Evolutionary conservation across 805 yeast species (phyloP).

Genomic region (Wickerhamomyces strasburgensis): DNA sequence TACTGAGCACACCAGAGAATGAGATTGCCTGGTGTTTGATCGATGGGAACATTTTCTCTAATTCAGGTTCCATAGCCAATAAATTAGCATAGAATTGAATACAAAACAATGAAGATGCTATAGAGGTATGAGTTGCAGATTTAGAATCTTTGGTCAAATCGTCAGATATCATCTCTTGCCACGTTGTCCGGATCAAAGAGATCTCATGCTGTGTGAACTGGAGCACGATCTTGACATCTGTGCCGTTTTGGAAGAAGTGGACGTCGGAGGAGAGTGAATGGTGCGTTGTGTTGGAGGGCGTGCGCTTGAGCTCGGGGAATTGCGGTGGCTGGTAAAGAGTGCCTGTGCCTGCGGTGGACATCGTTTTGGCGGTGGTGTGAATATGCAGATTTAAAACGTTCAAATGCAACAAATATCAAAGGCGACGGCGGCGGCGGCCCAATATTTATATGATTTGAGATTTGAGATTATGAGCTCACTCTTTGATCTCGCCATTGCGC

Average conservation of each 20-base stretch:
- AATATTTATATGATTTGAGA: too few relatives aligned
- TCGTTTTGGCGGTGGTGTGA: too few relatives aligned
- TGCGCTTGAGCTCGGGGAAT: background rate
- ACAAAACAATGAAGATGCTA: conserved; percentile 60
- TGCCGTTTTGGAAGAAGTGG: conserved; percentile 8
- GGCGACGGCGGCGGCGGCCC: too few relatives aligned
- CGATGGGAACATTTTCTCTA: conserved; percentile 67
- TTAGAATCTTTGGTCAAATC: conserved; percentile 18
- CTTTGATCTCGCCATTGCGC: too few relatives aligned
- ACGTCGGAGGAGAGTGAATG: conserved; percentile 20
- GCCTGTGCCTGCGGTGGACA: too few relatives aligned
- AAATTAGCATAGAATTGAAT: conserved; percentile 72
- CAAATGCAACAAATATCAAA: too few relatives aligned
- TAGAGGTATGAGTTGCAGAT: conserved; percentile 26
- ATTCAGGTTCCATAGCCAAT: conserved; percentile 50
- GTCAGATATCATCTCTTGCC: conserved; percentile 35
- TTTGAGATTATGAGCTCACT: too few relatives aligned
- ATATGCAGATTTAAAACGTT: too few relatives aligned
- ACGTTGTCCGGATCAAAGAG: conserved; percentile 31
- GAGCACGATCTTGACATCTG: conserved; percentile 25
- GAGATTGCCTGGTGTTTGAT: conserved; percentile 75
- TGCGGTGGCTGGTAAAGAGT: conserved; percentile 6
- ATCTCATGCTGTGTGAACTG: conserved; percentile 29
- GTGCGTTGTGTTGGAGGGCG: conserved; percentile 4
- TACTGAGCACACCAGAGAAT: conserved; percentile 71